Base-by-base conservation (phyloP, 345 rosid genomes). In the Bruguiera parviflora region DNA sequence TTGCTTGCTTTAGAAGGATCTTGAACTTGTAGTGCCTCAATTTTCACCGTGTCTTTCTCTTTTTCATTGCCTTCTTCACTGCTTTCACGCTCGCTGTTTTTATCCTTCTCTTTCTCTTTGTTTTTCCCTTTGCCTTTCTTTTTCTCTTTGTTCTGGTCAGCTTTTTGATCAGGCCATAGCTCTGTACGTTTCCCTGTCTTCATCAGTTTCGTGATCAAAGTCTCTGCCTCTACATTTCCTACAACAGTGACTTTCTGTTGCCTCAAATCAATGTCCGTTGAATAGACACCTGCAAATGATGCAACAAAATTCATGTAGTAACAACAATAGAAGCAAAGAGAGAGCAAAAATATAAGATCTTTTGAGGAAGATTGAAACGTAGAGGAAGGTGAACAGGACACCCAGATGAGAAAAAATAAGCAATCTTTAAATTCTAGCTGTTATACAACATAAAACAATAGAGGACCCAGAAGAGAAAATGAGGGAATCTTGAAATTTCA, bases 151-250 rank as follows among this genome's bases (percentile, higher is more conserved):
- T 56, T 56, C 28, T 71, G 60, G 74, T 69, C 53, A 78, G 71
- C 78, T 71, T 89, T 67, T 83, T 77, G 25, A 10, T 56, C 76
- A 71, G 80, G 81, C 84, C 80, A 80, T 18, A 73, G 51, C 72
- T 77, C 73, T 21, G 79, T 79, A 31, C 72, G 70, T 46, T 72
- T 83, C 10, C 78, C 72, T 33, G 65, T 63, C 75, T 55, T 74
- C 39, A 61, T 8, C 28, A 69, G 76, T 43, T 52, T 75, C 69
- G 58, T 64, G 64, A 83, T 77, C 68, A 83, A 51, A 21, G 80
- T 70, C 20, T 75, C 78, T 35, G 76, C 64, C 8, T 77, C 80
- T 22, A 77, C 64, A 69, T 70, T 24, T 28, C 81, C 86, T 1
- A 46, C 29, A 25, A 78, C 82, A 1, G 77, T 77, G 25, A 62